phyloP scores from a whole-genome alignment of 192 early-diverging fungal species.

The Gamsiella multidivaricata region DNA sequence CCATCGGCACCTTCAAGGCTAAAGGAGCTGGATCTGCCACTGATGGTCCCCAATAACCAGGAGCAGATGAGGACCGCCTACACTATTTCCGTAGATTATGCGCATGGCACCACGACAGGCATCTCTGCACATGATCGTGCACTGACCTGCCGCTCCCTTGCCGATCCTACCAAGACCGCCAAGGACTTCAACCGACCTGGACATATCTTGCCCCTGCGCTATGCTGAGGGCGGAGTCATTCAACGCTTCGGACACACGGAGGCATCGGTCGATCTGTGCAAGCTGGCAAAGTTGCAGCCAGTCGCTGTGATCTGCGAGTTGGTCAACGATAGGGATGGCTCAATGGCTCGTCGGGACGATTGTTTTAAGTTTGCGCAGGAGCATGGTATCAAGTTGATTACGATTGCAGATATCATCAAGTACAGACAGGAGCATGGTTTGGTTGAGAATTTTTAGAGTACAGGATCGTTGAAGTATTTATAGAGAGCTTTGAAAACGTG shows the following conservation, averaged over 20 bases:
- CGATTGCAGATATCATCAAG: conserved; percentile 85
- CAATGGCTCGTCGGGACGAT: conserved; percentile 95
- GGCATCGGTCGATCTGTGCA: conserved; percentile 88
- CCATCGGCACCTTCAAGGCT: conserved; percentile 80
- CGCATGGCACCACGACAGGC: conserved; percentile 88
- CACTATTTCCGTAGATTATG: conserved; percentile 90
- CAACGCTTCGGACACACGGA: conserved; percentile 95
- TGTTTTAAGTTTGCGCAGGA: conserved; percentile 84
- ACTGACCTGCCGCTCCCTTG: conserved; percentile 80
- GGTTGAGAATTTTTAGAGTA: conserved; percentile 39
- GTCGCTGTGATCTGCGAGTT: conserved; percentile 95
- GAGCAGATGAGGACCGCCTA: conserved; percentile 95
- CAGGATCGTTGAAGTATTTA: too few species aligned
- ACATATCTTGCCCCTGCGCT: conserved; percentile 94
- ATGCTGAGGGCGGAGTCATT: conserved; percentile 81
- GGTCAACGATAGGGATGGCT: conserved; percentile 89
- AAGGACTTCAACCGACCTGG: conserved; percentile 89
- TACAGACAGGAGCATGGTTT: conserved; percentile 71
- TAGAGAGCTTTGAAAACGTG: background rate
- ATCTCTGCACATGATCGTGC: conserved; percentile 95
- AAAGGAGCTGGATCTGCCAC: conserved; percentile 85
- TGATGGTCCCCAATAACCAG: conserved; percentile 95
- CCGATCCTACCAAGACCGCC: conserved; percentile 76
- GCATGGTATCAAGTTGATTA: conserved; percentile 87
- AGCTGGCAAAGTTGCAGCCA: conserved; percentile 80